Evolutionary conservation across 2,329 filamentous ascomycete genomes (phyloP), one percentile per base, ranked within the genome.

Genomic region (Arthroderma uncinatum): DNA sequence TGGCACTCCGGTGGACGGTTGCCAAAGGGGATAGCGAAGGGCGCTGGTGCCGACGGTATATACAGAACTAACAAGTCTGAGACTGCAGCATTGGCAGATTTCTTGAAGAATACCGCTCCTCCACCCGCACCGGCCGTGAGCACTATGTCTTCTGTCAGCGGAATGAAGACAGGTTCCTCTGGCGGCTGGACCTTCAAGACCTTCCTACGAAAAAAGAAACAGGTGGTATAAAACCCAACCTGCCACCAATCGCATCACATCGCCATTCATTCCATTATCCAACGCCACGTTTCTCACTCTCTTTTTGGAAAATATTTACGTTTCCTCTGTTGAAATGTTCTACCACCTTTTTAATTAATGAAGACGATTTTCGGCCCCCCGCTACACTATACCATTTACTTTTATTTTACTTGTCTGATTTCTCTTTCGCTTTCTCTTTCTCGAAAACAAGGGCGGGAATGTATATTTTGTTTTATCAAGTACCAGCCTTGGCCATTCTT

Each of bases 21-120:
- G 42, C 42, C 42, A 14, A 48, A 30, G 42, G 21, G 14, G 6
- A 21, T 48, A 4, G 23, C 14, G 9, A 48, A 48, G 21, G 42
- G 42, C 21, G 59, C 60, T 42, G 64, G 34, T 59, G 30, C 30
- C 19, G 36, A 48, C 16, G 64, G 8, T 59, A 67, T 44, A 62
- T 65, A 39, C 48, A 34, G 48, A 53, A 28, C 53, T 5, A 54
- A 54, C 34, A 54, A 67, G 54, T 71, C 69, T 16, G 72, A 73
- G 25, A 89, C 85, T 1, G 79, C 80, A 16, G 86, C 89, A 54
- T 71, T 92, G 47, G 86, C 87, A 0, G 82, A 83, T 54, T 92
- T 92, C 68, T 72, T 93, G 33, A 81, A 79, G 55, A 82, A 82
- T 64, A 86, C 85, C 12, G 83, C 78, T 34, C 86, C 86, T 2